Evolutionary conservation across 2,329 filamentous ascomycete species (phyloP), one percentile per base, ranked within the genome.

Genomic region (Ambrosiella beaveri): DNA sequence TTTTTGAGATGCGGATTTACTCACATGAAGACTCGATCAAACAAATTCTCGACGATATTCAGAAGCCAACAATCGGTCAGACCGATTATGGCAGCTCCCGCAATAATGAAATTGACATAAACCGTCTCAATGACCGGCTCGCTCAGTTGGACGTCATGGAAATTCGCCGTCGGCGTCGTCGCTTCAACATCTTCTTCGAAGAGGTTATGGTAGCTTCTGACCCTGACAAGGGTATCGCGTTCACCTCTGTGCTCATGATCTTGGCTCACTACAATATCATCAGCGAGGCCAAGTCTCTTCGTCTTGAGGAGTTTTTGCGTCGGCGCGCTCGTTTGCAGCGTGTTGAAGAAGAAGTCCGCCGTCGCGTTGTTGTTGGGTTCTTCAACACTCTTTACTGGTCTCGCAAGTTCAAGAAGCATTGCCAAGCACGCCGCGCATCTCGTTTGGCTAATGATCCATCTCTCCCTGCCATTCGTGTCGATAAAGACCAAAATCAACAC

Each of bases 241-340:
- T 98, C 69, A 93, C 88, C 2, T 84, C 85, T 6, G 85, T 96
- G 19, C 76, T 98, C 56, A 93, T 98, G 85, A 94, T 95, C 61
- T 75, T 98, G 59, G 91, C 94, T 39, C 93, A 98, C 70, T 95
- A 98, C 76, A 98, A 97, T 66, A 89, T 98, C 66, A 98, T 98
- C 68, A 95, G 85, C 64, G 93, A 98, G 70, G 96, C 85, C 73
- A 96, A 96, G 75, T 95, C 89, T 70, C 73, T 98, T 66, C 88
- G 88, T 62, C 78, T 98, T 1, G 93, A 98, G 66, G 93, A 98
- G 67, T 98, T 95, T 69, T 71, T 98, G 59, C 85, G 91, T 59
- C 88, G 94, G 41, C 84, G 91, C 62, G 88, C 90, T 38, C 82
- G 91, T 57, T 76, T 98, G 53, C 91, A 97, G 68, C 85, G 91